Evolutionary conservation across 106 monocot genomes (phyloP).

Genomic region (Phalaenopsis aphrodite): DNA sequence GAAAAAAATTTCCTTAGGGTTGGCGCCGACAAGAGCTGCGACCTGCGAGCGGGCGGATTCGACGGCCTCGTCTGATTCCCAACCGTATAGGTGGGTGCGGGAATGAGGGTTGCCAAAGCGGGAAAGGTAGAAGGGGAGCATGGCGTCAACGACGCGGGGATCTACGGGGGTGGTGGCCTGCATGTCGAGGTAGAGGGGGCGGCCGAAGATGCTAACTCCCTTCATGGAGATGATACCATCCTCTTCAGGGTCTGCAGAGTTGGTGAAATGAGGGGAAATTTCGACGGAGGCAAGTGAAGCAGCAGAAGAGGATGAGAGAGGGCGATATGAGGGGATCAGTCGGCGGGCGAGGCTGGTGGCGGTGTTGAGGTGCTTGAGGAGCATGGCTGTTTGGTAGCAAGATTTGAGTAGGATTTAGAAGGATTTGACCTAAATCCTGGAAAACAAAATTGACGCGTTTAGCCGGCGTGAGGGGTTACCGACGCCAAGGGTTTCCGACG

Average conservation of each 20-base stretch:
- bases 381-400: not conserved
- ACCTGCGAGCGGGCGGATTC: slow-evolving; percentile 73
- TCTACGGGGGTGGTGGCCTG: slow-evolving; percentile 95
- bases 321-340: slow-evolving; percentile 5
- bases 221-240: slow-evolving; percentile 49
- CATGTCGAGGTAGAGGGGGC: slow-evolving; percentile 97
- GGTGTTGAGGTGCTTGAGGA: slow-evolving; percentile 3
- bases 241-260: slow-evolving; percentile 10
- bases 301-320: slow-evolving; percentile 18
- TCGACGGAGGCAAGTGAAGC: slow-evolving; percentile 3
- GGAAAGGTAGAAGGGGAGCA: slow-evolving; percentile 91
- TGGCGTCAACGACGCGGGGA: slow-evolving; percentile 90
- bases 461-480: too few relatives aligned
- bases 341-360: slow-evolving; percentile 12
- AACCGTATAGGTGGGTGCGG: slow-evolving; percentile 94
- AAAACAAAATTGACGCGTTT: too few relatives aligned
- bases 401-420: not conserved
- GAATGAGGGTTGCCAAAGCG: slow-evolving; percentile 97
- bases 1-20: slow-evolving; percentile 93
- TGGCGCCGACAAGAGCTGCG: slow-evolving; percentile 57
- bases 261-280: not conserved
- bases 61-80: slow-evolving; percentile 95
- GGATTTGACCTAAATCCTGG: too few relatives aligned
- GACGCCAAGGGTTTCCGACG: too few relatives aligned
- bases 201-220: slow-evolving; percentile 72